phyloP scores from a whole-genome alignment of 1,284 basidiomycete genomes.

The Naganishia albida region DNA sequence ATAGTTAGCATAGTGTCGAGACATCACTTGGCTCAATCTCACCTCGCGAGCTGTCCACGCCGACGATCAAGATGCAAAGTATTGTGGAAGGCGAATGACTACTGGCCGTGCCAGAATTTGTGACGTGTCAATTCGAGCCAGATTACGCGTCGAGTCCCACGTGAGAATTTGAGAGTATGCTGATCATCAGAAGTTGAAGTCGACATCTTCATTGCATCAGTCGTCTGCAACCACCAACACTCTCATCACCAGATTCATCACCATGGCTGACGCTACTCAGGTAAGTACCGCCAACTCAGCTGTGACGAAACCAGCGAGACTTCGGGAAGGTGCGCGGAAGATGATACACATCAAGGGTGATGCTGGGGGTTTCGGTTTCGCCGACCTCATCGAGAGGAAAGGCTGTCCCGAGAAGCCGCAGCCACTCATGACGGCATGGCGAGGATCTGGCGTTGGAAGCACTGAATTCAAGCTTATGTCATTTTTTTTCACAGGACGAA shows the following conservation, averaged over 20 bases:
- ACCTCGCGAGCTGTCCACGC: too few species aligned
- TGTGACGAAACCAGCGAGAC: neutral
- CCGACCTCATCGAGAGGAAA: neutral
- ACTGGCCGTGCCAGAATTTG: neutral
- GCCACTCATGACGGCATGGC: neutral
- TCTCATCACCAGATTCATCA: neutral
- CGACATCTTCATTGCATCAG: neutral
- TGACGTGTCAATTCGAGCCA: slow-evolving; percentile 9
- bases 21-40: too few species aligned
- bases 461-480: neutral
- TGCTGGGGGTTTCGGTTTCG: neutral
- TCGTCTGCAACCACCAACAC: neutral
- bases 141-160: slow-evolving; percentile 1
- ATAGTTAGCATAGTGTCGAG: too few species aligned
- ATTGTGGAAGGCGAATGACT: too few species aligned
- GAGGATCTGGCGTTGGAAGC: neutral
- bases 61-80: too few species aligned
- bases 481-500: slow-evolving; percentile 32
- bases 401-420: neutral
- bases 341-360: neutral
- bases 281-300: neutral
- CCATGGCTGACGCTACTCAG: slow-evolving; percentile 11
- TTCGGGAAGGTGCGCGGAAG: too few species aligned
- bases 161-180: slow-evolving; percentile 20
- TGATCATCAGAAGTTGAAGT: neutral